These are phyloP conservation scores for Trichoderma sp. DNA, from an alignment of 2,329 filamentous ascomycete species.

Conservation along the genomic window DNA sequence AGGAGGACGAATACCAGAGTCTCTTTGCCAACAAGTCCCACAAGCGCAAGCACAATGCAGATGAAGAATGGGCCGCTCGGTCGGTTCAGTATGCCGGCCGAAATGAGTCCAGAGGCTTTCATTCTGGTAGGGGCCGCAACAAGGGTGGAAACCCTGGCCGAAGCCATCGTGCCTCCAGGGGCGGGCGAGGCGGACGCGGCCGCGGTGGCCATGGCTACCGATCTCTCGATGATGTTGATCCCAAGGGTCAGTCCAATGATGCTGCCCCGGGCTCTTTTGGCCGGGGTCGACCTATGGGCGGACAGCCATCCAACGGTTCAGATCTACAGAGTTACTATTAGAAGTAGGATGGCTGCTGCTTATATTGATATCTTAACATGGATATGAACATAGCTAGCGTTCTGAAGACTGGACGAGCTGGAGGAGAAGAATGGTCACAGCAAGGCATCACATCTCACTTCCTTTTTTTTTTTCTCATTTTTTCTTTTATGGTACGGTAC, in stretches of 20 bases:
- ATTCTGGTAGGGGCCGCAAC: constrained; percentile 44
- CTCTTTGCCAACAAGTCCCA: constrained; percentile 60
- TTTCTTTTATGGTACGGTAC: neutral
- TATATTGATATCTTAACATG: neutral
- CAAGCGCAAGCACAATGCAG: constrained; percentile 59
- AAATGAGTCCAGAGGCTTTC: constrained; percentile 45
- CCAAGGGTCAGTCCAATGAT: constrained; percentile 38
- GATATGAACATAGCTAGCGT: neutral
- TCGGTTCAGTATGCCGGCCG: constrained; percentile 41
- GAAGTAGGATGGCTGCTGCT: constrained; percentile 15
- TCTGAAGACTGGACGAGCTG: constrained; percentile 1
- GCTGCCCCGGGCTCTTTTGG: neutral
- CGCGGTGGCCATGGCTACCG: constrained; percentile 59
- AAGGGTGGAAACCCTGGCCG: constrained; percentile 39
- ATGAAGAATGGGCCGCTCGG: constrained; percentile 45
- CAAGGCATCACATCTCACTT: neutral
- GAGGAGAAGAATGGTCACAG: neutral
- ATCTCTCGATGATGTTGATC: constrained; percentile 67
- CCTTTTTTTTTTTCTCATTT: neutral
- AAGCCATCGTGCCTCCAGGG: constrained; percentile 43
- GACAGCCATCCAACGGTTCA: constrained; percentile 29
- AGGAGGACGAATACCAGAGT: constrained; percentile 65
- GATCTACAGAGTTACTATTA: constrained; percentile 48
- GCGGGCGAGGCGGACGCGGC: constrained; percentile 48
- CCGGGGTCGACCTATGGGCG: constrained; percentile 31